Evolutionary conservation across 148 eudicot genomes (phyloP).

Genomic region (Diospyros lotus): DNA sequence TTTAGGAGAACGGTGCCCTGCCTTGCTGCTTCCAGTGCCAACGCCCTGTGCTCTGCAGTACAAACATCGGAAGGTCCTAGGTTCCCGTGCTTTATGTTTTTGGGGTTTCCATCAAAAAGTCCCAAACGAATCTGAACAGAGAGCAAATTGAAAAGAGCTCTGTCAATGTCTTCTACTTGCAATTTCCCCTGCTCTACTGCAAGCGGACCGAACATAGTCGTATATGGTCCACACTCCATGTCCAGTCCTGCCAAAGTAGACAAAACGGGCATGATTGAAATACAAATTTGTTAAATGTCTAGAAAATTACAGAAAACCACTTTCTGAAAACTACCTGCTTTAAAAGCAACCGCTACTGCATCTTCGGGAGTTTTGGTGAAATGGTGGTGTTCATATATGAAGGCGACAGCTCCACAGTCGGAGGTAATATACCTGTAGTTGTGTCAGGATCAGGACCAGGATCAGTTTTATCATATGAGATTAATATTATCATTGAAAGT

Average conservation of each 20-base stretch:
- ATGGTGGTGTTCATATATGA: conserved; percentile 61
- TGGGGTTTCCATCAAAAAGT: conserved; percentile 59
- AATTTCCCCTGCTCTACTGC: conserved; percentile 60
- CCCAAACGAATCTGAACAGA: conserved; percentile 60
- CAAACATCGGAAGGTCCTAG: conserved; percentile 62
- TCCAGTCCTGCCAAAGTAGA: conserved; percentile 46
- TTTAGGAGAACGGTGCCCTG: conserved; percentile 80
- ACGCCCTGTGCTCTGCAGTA: conserved; percentile 42
- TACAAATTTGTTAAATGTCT: too few relatives aligned
- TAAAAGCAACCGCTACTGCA: conserved; percentile 71
- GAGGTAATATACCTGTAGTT: conserved; percentile 62
- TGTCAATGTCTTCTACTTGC: conserved; percentile 52
- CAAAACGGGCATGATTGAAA: neutral
- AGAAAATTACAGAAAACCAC: too few relatives aligned
- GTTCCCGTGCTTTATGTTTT: conserved; percentile 36
- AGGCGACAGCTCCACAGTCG: conserved; percentile 87
- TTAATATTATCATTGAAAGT: neutral
- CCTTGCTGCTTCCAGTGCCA: conserved; percentile 72
- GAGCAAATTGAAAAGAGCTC: conserved; percentile 62
- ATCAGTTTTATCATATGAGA: neutral
- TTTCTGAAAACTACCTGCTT: conserved; percentile 46
- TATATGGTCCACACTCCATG: conserved; percentile 75
- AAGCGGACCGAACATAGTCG: conserved; percentile 44
- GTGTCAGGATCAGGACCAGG: neutral
- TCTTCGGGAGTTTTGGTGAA: conserved; percentile 54